Evolutionary conservation across 2,329 filamentous ascomycete genomes (phyloP), one percentile per base, ranked within the genome.

Genomic region (Colletotrichum graminicola): DNA sequence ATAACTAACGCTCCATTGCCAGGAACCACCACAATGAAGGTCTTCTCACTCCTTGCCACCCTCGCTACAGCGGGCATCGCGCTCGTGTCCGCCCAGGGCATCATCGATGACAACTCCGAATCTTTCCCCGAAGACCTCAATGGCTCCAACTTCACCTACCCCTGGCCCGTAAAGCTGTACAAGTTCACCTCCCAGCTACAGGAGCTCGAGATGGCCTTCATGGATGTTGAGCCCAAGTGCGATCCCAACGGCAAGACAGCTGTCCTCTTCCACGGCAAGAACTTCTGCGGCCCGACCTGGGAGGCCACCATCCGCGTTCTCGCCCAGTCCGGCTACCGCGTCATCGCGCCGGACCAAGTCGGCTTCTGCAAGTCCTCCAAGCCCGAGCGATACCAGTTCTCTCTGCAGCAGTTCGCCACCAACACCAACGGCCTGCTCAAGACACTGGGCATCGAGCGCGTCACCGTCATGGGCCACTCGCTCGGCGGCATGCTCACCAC

Each of bases 301-400:
- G 80, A 83, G 65, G 77, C 77, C 21, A 88, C 86, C 18, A 83
- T 85, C n/a, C 73, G 77, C 14, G 76, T 79, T 14, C 82, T 89
- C 65, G 75, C 80, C 4, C 72, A 74, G 2, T 76, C 75, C 36
- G 87, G 86, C 52, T 88, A 86, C 74, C 84, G 87, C 49, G 84
- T 88, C 62, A 83, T 89, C 62, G 78, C 86, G 2, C 85, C 86
- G 0, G 87, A 89, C 73, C 86, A 89, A 73, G 78, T 89, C 57
- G 87, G 87, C 70, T 89, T 87, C 79, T 89, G 87, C 83, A 88
- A 88, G 77, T 88, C 86, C 11, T 82, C 83, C 34, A 89, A 89
- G 77, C 84, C 86, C 0, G 75, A 76, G 1, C 75, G 75, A 16
- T 89, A 88, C 76, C 86, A 88, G 75, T 88, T 86, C 79, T 86